Evolutionary conservation across 768 basidiomycete genomes (phyloP), one percentile per base, ranked within the genome.

Genomic region (Cantharellus anzutake): DNA sequence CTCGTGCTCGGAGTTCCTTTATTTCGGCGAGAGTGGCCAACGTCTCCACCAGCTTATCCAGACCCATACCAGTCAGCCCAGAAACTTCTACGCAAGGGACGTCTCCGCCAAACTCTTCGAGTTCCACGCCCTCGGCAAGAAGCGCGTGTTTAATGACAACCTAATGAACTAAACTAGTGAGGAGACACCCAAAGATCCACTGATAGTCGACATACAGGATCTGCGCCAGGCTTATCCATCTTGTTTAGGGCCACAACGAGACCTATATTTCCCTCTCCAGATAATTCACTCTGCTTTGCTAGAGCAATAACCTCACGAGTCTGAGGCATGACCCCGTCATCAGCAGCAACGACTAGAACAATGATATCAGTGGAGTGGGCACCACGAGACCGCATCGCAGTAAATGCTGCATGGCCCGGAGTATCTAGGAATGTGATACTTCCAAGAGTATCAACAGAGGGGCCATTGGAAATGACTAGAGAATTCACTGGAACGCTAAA

Each of bases 241-340:
- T 99, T 99, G 70, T 97, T 99, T 64, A 99, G 85, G 2, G 96
- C 96, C 29, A 98, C 88, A n/a, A 98, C 86, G 37, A 97, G 73
- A n/a, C 84, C 81, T 5, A 93, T 76, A 56, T 81, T 81, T 16
- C 77, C 74, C 7, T 37, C 52, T 7, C 38, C 52, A 41, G 70
- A 63, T 57, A 16, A 16, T 35, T 14, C 16, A 38, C 75, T 72
- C 65, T 79, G 81, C 69, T 86, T 84, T 50, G 92, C 79, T 11
- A 98, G 79, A n/a, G 86, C 76, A 52, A 98, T 84, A 53, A 99
- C 90, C 69, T 99, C 96, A 62, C 77, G 80, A 2, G 96, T 99
- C 71, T 99, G 96, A 1, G 96, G 93, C 86, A 96, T 98, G 57
- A 99, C 85, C 5, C 96, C 96, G 66, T 99, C 96, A 68, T 98